phyloP scores from a whole-genome alignment of 192 early-diverging fungal genomes.

The Backusella sp. region DNA sequence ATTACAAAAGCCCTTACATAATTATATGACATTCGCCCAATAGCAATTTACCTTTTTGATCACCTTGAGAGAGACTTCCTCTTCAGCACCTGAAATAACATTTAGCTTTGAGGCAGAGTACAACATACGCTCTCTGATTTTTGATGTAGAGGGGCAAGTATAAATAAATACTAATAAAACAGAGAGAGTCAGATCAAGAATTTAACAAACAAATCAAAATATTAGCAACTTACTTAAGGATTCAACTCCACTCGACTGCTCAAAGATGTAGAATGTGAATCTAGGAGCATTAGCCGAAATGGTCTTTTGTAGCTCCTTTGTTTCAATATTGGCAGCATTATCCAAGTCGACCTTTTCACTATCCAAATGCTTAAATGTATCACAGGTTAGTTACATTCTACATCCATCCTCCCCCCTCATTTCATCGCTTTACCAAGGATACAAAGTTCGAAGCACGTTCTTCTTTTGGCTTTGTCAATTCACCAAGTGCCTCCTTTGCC shows the following conservation, averaged over 20 bases:
- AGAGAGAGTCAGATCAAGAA: constrained; percentile 3
- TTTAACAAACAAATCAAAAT: neutral
- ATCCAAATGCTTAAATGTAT: constrained; percentile 43
- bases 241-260: constrained; percentile 49
- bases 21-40: neutral
- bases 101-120: constrained; percentile 76
- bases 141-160: constrained; percentile 78
- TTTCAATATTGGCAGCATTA: constrained; percentile 39
- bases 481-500: constrained; percentile 58
- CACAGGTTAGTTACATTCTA: neutral
- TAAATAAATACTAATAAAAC: constrained; percentile 77
- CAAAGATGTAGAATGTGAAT: constrained; percentile 63
- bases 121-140: constrained; percentile 89
- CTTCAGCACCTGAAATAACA: constrained; percentile 56
- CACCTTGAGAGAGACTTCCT: constrained; percentile 51
- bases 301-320: constrained; percentile 45
- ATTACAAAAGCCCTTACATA: neutral
- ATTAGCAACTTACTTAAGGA: constrained; percentile 41
- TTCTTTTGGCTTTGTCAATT: constrained; percentile 41
- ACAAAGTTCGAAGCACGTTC: constrained; percentile 60
- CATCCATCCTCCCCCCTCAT: neutral
- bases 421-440: constrained; percentile 40
- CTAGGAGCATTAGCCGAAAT: constrained; percentile 66
- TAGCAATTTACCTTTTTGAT: constrained; percentile 52
- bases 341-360: constrained; percentile 57